phyloP scores from a whole-genome alignment of 306 rosid species.

The Cicer arietinum region DNA sequence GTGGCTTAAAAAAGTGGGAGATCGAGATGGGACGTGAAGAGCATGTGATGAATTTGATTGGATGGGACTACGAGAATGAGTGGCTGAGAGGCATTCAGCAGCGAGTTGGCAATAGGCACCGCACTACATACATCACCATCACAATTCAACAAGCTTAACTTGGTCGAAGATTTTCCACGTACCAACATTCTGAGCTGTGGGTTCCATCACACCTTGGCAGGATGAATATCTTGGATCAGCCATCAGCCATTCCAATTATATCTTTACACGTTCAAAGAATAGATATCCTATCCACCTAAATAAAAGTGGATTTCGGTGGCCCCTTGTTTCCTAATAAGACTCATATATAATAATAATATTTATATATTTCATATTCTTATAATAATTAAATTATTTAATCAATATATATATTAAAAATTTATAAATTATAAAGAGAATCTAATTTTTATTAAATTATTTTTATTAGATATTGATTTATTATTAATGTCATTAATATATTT shows the following conservation, averaged over 20 bases:
- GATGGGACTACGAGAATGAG: conserved; percentile 1
- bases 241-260: conserved; percentile 17
- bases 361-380: too few relatives aligned
- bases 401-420: too few relatives aligned
- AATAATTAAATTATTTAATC: too few relatives aligned
- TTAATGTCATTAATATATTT: too few relatives aligned
- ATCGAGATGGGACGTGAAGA: conserved; percentile 12
- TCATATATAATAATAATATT: too few relatives aligned
- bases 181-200: neutral
- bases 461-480: too few relatives aligned
- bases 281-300: neutral
- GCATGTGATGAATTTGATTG: neutral
- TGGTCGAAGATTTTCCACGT: conserved; percentile 39
- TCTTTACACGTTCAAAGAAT: neutral
- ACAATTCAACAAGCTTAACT: neutral
- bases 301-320: neutral
- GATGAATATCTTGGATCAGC: conserved; percentile 19
- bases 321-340: too few relatives aligned
- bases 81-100: neutral
- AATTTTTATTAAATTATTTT: too few relatives aligned
- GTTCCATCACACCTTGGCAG: neutral
- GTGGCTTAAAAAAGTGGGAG: neutral
- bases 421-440: too few relatives aligned
- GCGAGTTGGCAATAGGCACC: neutral
- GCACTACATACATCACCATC: neutral